Evolutionary conservation across 1,284 basidiomycete genomes (phyloP).

Genomic region (Wolfiporia cocos): DNA sequence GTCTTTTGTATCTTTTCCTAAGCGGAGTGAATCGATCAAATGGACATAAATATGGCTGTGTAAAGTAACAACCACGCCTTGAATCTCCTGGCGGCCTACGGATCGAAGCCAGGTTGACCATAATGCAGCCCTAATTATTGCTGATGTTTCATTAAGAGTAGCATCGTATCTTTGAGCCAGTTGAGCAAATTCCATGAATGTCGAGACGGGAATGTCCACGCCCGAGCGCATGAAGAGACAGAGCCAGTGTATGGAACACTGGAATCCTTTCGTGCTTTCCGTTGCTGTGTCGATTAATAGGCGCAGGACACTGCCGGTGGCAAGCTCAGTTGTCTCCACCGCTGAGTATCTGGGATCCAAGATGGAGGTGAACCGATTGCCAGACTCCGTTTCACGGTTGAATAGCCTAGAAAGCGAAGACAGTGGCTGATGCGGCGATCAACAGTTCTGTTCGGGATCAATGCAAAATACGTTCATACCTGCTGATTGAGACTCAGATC

Average conservation of each 20-base stretch:
- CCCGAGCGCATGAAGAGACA: slow-evolving; percentile 61
- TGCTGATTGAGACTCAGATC: slow-evolving; percentile 27
- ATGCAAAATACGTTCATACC: too few relatives aligned
- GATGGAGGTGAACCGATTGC: slow-evolving; percentile 30
- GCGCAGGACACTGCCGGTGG: slow-evolving; percentile 49
- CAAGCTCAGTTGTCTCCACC: slow-evolving; percentile 23
- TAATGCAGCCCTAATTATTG: slow-evolving; percentile 44
- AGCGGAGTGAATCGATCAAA: slow-evolving; percentile 33
- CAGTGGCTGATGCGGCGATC: slow-evolving; percentile 33
- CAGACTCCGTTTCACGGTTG: slow-evolving; percentile 41
- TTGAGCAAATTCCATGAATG: slow-evolving; percentile 41
- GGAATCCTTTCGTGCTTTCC: slow-evolving; percentile 38
- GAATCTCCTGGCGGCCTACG: slow-evolving; percentile 50
- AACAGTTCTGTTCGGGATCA: too few relatives aligned
- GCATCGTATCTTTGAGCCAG: slow-evolving; percentile 34
- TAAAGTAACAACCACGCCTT: slow-evolving; percentile 40
- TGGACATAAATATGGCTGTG: slow-evolving; percentile 36
- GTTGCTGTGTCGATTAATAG: slow-evolving; percentile 41
- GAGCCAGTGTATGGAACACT: slow-evolving; percentile 56
- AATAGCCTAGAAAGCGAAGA: slow-evolving; percentile 54
- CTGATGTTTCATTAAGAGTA: slow-evolving; percentile 37
- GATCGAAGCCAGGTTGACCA: slow-evolving; percentile 49
- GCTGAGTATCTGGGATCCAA: slow-evolving; percentile 27
- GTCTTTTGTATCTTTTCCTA: slow-evolving; percentile 10
- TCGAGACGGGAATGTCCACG: slow-evolving; percentile 52